Conservation (phyloP, 371 early-diverging fungal species). For the Circinella umbellata region DNA sequence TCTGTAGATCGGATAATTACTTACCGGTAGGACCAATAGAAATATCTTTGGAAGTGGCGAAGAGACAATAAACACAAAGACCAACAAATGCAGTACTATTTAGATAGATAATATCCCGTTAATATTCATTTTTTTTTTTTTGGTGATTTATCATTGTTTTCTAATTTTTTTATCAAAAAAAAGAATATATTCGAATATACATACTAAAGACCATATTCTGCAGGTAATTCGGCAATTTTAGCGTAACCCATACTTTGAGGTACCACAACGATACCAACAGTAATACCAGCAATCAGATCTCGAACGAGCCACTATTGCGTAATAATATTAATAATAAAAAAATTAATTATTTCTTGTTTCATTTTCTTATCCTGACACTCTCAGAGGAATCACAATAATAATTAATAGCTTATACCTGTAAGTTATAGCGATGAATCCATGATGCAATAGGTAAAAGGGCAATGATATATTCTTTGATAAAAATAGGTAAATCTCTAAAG, state of each 20-base stretch:
- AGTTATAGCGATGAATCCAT: constrained; percentile 81
- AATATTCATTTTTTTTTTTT: background rate
- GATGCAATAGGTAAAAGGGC: constrained; percentile 65
- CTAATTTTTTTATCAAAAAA: background rate
- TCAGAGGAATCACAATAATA: too few species aligned
- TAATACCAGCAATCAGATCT: constrained; percentile 88
- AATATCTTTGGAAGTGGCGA: constrained; percentile 87
- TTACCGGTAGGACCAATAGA: constrained; percentile 83
- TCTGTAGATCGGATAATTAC: background rate
- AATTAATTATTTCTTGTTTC: background rate
- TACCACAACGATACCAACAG: constrained; percentile 84
- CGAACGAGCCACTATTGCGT: constrained; percentile 70
- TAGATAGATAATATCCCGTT: background rate
- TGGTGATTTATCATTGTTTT: background rate
- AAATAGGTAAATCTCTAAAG: constrained; percentile 31
- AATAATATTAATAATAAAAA: background rate
- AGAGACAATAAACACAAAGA: constrained; percentile 75
- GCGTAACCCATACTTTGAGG: constrained; percentile 89
- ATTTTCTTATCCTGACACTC: too few species aligned
- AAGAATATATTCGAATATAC: background rate
- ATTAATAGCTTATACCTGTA: constrained; percentile 15
- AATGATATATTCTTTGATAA: constrained; percentile 35
- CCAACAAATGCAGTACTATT: constrained; percentile 70
- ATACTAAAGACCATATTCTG: constrained; percentile 89
- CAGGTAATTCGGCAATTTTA: constrained; percentile 80